Evolutionary conservation across 2,329 filamentous ascomycete species (phyloP).

Genomic region (Colletotrichum karsti): DNA sequence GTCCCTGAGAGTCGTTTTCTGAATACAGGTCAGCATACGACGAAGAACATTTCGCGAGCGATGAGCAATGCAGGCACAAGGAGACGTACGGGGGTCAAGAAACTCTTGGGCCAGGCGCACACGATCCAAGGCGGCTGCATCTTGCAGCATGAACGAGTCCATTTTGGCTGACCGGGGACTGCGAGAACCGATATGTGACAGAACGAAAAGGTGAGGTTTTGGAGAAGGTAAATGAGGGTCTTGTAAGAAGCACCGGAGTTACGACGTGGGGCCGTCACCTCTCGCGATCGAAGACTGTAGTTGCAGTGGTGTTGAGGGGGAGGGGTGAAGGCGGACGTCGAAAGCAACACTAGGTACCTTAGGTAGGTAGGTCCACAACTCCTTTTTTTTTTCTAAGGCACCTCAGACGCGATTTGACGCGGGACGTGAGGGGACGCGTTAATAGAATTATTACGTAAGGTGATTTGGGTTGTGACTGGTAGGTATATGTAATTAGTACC

Average conservation of each 20-base stretch:
- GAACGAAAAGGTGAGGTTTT: not conserved
- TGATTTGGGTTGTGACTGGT: too few species aligned
- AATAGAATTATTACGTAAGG: too few species aligned
- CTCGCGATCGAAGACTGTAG: not conserved
- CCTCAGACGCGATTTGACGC: not conserved
- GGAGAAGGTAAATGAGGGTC: not conserved
- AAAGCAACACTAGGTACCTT: too few species aligned
- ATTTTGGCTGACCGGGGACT: constrained; percentile 52
- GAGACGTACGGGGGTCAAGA: constrained; percentile 83
- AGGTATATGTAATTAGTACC: too few species aligned
- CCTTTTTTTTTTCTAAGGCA: too few species aligned
- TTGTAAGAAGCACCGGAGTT: not conserved
- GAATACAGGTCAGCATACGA: constrained; percentile 4
- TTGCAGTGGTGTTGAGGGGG: not conserved
- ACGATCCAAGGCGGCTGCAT: constrained; percentile 85
- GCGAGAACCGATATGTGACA: not conserved
- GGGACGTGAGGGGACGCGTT: not conserved
- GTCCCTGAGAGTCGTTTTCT: constrained; percentile 60
- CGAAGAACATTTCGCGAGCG: constrained; percentile 29
- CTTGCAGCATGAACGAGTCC: constrained; percentile 79
- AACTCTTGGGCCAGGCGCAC: constrained; percentile 91
- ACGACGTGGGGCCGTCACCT: not conserved
- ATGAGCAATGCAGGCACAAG: not conserved
- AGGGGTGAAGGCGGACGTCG: too few species aligned
- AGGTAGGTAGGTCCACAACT: too few species aligned